Conservation (phyloP, 208 protist species). For the Sergeia podlipaevii region DNA sequence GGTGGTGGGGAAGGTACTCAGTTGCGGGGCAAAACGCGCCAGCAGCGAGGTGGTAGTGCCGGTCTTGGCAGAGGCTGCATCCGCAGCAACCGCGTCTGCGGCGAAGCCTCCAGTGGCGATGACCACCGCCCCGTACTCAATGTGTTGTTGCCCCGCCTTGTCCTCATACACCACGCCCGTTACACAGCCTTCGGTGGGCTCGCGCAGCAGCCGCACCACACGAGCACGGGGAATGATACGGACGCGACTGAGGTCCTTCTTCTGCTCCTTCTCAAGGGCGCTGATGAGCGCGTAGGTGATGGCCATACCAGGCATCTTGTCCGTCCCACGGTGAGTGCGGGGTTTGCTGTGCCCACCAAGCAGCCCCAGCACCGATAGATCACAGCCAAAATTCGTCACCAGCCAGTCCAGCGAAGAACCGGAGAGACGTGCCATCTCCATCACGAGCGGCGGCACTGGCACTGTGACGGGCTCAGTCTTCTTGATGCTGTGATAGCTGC, state of each 20-base stretch:
- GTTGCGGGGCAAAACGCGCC: slow-evolving; percentile 46
- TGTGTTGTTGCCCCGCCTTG: slow-evolving; percentile 23
- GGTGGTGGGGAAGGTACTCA: slow-evolving; percentile 76
- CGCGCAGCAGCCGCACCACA: slow-evolving; percentile 47
- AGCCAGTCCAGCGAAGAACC: slow-evolving; percentile 67
- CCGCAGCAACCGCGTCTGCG: slow-evolving; percentile 15
- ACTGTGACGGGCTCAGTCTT: slow-evolving; percentile 14
- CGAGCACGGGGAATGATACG: slow-evolving; percentile 45
- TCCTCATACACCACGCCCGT: slow-evolving; percentile 42
- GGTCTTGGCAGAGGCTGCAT: slow-evolving; percentile 15
- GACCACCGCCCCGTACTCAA: slow-evolving; percentile 65
- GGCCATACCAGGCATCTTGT: slow-evolving; percentile 64
- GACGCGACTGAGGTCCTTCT: slow-evolving; percentile 16
- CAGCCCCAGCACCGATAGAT: slow-evolving; percentile 61
- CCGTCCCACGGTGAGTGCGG: slow-evolving; percentile 80
- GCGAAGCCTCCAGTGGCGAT: slow-evolving; percentile 85
- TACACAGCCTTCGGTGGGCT: slow-evolving; percentile 32
- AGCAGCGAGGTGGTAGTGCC: slow-evolving; percentile 39
- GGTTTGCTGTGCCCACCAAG: slow-evolving; percentile 80
- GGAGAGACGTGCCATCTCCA: slow-evolving; percentile 62
- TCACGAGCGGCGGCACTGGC: slow-evolving; percentile 37
- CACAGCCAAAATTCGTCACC: slow-evolving; percentile 60
- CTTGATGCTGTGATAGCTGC: slow-evolving; percentile 42
- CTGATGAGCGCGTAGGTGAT: slow-evolving; percentile 83
- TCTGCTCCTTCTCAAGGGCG: slow-evolving; percentile 48